Percentiles rank a stretch among this genome's conserved stretches.
Conservation (phyloP, 495 filamentous ascomycete species). For the Neurospora sp. region DNA sequence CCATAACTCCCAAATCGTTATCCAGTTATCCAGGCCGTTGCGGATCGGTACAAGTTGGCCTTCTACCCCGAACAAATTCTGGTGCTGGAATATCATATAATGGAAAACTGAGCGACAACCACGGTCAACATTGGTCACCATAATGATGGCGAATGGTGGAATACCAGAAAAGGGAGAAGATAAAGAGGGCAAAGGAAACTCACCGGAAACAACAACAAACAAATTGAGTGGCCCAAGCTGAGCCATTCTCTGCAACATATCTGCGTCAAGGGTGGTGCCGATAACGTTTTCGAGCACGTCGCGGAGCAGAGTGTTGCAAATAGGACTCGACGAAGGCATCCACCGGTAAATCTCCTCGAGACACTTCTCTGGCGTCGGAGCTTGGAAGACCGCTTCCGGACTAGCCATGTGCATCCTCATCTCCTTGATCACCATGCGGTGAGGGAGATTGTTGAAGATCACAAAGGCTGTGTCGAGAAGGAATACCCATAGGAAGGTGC, state of each 20-base stretch:
- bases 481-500: slow-evolving; percentile 18
- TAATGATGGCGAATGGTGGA: not conserved
- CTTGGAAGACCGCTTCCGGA: slow-evolving; percentile 21
- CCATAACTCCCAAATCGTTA: slow-evolving; percentile 17
- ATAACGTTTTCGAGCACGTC: slow-evolving; percentile 18
- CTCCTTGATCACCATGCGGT: slow-evolving; percentile 26
- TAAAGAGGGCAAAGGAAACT: not conserved
- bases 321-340: slow-evolving; percentile 15
- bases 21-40: slow-evolving; percentile 20
- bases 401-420: slow-evolving; percentile 24
- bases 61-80: slow-evolving; percentile 19
- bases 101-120: slow-evolving; percentile 13
- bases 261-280: slow-evolving; percentile 5
- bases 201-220: slow-evolving; percentile 24
- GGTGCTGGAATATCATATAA: slow-evolving; percentile 24
- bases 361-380: slow-evolving; percentile 13
- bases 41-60: slow-evolving; percentile 21
- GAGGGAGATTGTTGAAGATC: slow-evolving; percentile 25
- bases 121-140: not conserved
- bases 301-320: slow-evolving; percentile 15
- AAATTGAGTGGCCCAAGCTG: slow-evolving; percentile 21
- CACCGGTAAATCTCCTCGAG: slow-evolving; percentile 12
- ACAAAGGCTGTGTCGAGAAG: slow-evolving; percentile 22
- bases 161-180: not conserved
- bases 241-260: slow-evolving; percentile 5